Evolutionary conservation across 768 basidiomycete species (phyloP), one percentile per base, ranked within the genome.

Genomic region (Boletales sp.): DNA sequence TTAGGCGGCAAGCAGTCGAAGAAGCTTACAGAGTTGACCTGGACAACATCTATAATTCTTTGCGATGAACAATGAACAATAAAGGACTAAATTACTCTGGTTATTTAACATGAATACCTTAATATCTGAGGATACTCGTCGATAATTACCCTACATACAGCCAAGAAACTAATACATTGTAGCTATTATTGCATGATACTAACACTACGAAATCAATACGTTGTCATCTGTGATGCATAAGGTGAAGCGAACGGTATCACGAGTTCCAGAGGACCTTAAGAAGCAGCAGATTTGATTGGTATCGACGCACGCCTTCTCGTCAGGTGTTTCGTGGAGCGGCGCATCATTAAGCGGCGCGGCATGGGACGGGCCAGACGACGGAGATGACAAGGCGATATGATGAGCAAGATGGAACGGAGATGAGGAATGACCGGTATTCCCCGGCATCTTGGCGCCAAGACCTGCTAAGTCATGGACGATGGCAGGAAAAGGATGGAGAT

Each of bases 1-100:
- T 90, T 55, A 82, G 88, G 44, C 79, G 88, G 40, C 79, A 75
- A 56, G 87, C 85, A 12, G 86, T 89, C 18, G 88, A 90, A 68
- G 84, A 86, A 55, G 57, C 72, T 21, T 87, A 79, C 72, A 74
- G 74, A 59, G 56, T 61, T 21, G 70, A 78, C 48, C 74, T 90
- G 19, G 85, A 90, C 66, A 61, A 63, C 33, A 75, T 87, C 34
- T 88, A 82, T 57, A 65, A 66, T 50, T 55, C 57, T 46, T 46
- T 67, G 47, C 47, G 36, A 25, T 59, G 51, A 60, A 38, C 34
- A 48, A 30, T 38, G 33, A 41, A 34, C 34, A 12, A 34, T 34
- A 4, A 11, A 34, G n/a, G 54, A 17, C 36, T 50, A 54, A 68
- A 34, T 53, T 68, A 61, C 49, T 44, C 53, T 37, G 54, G 37